These are phyloP conservation scores for Leccinum longicurvipes DNA, from an alignment of 768 basidiomycete species.

Conservation along the genomic window DNA sequence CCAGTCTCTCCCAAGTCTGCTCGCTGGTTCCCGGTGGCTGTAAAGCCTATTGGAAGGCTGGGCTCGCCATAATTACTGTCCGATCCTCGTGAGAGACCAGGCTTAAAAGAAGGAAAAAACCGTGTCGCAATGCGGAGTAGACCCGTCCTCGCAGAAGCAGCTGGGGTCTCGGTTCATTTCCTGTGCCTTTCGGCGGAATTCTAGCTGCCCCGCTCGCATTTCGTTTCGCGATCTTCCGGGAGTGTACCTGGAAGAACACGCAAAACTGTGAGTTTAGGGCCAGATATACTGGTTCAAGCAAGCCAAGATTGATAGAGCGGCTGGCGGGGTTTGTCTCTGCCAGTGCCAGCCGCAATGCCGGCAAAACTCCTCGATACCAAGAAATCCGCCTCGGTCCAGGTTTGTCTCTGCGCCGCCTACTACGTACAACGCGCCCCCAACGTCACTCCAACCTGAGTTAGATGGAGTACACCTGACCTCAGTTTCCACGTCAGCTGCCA, in stretches of 20 bases:
- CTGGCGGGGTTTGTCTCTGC: constrained; percentile 10
- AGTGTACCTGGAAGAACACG: neutral
- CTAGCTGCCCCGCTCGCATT: neutral
- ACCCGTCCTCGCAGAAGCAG: neutral
- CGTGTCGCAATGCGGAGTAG: neutral
- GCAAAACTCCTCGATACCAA: neutral
- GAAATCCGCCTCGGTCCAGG: neutral
- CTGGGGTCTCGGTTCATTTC: neutral
- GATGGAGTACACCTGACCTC: neutral
- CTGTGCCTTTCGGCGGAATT: constrained; percentile 2
- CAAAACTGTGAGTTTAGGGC: neutral
- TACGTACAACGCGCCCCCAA: neutral
- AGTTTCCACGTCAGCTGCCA: neutral
- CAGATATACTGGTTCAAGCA: neutral
- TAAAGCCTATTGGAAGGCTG: neutral
- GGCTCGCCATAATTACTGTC: neutral
- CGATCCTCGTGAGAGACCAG: constrained; percentile 2
- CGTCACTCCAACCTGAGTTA: neutral
- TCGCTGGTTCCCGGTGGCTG: neutral
- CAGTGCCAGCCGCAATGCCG: constrained; percentile 12
- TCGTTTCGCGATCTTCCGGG: neutral
- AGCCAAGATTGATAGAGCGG: neutral
- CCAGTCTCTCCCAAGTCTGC: neutral
- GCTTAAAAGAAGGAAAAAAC: neutral
- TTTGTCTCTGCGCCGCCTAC: neutral